Evolutionary conservation across 192 early-diverging fungal genomes (phyloP).

Genomic region (Kappamyces sp.): DNA sequence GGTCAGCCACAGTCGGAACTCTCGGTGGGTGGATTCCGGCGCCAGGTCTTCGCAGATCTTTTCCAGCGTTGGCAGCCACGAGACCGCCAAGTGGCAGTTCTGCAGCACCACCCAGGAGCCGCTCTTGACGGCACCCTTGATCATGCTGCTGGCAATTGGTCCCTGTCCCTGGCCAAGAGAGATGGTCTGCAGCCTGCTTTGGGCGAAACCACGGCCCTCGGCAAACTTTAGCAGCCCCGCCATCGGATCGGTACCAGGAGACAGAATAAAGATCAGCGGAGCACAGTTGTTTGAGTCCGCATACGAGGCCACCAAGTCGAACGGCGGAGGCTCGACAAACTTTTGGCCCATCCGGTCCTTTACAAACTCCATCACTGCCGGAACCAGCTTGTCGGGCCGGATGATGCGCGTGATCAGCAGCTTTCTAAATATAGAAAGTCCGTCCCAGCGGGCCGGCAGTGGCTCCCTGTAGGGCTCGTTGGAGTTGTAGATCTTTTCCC

Average conservation of each 20-base stretch:
- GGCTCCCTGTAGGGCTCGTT: constrained; percentile 42
- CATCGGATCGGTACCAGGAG: constrained; percentile 56
- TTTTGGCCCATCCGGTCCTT: constrained; percentile 50
- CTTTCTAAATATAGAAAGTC: constrained; percentile 49
- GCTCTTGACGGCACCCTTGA: constrained; percentile 40
- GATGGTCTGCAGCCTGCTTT: constrained; percentile 39
- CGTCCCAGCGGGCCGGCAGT: constrained; percentile 43
- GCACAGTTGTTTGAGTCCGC: constrained; percentile 47
- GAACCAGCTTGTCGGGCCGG: constrained; percentile 51
- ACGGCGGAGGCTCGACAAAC: constrained; percentile 57
- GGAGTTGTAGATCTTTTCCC: constrained; percentile 42
- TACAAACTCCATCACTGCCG: constrained; percentile 55
- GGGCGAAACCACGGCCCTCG: constrained; percentile 44
- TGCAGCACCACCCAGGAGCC: constrained; percentile 57
- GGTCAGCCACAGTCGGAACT: constrained; percentile 58
- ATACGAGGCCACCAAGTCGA: constrained; percentile 50
- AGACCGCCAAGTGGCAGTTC: constrained; percentile 59
- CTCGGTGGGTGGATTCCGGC: constrained; percentile 46
- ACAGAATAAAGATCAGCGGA: constrained; percentile 56
- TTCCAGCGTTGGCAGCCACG: constrained; percentile 53
- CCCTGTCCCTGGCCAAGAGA: constrained; percentile 59
- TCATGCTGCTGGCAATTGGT: constrained; percentile 53
- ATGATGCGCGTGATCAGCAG: constrained; percentile 42
- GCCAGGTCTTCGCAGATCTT: constrained; percentile 59
- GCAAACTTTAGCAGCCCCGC: constrained; percentile 52